Evolutionary conservation across 108 stramenopile genomes (phyloP), one percentile per base, ranked within the genome.

Genomic region (Nitzschia inconspicua): DNA sequence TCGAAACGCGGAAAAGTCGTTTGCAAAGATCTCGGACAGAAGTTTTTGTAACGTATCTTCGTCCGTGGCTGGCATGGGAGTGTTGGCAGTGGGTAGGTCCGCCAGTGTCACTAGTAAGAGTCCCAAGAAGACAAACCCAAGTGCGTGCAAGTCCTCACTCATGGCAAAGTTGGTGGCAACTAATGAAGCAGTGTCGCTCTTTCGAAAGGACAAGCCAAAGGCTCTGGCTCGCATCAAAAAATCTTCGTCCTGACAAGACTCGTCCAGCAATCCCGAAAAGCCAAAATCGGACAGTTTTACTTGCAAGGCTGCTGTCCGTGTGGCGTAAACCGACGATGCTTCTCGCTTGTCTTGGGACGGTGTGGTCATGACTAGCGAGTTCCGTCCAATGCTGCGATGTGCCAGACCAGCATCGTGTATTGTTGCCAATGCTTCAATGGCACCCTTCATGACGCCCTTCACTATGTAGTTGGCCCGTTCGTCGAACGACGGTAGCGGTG

Each of bases 101-200:
- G 85, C 84, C 26, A 91, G 70, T 9, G 81, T 73, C 1, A 82
- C 77, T 22, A 91, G 76, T 14, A 91, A 55, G 50, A 91, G 47
- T 3, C 74, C 83, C 4, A 88, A 52, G 44, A 86, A 80, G 7
- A 91, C 90, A 74, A 91, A 88, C 39, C 90, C 90, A 4, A 88
- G 56, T 8, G 90, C 90, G 72, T 91, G 86, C 37, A 91, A 54
- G 69, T 91, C 90, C 66, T 91, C 90, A 9, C 86, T 85, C 60
- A 78, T 78, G 37, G 83, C 83, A 66, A 91, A 91, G 66, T 77
- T 71, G 25, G 53, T 57, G 27, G 58, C 60, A 13, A 46, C 75
- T 4, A 72, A 16, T 2, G 71, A 57, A n/a, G n/a, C n/a, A 6
- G 42, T 51, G 6, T 76, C 72, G 5, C 65, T 75, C 40, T 48